These are phyloP conservation scores for Penicillium sp. DNA, from an alignment of 2,329 filamentous ascomycete species.

Conservation along the genomic window DNA sequence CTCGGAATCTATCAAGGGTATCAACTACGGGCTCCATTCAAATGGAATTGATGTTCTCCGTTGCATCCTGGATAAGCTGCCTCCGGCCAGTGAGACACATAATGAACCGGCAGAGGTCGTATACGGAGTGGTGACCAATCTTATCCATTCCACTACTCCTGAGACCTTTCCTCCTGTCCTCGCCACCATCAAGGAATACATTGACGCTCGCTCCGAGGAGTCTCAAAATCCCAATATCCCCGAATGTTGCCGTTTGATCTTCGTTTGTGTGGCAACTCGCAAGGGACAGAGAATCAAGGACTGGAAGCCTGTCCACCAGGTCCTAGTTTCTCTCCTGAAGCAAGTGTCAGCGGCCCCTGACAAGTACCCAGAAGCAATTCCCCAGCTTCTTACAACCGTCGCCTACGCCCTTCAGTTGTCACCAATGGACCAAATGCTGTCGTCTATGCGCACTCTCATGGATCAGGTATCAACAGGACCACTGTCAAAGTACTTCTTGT, in stretches of 20 bases:
- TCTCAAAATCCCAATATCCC: conserved; percentile 40
- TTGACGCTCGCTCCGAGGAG: conserved; percentile 33
- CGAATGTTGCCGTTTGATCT: conserved; percentile 37
- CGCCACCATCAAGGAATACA: conserved; percentile 56
- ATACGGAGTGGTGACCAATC: conserved; percentile 70
- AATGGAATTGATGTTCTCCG: conserved; percentile 52
- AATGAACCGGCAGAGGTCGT: conserved; percentile 53
- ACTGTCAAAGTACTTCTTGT: conserved; percentile 69
- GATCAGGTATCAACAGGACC: conserved; percentile 61
- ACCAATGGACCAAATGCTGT: conserved; percentile 72
- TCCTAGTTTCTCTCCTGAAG: conserved; percentile 52
- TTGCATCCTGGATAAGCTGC: conserved; percentile 45
- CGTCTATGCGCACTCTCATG: conserved; percentile 62
- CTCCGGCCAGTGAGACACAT: conserved; percentile 27
- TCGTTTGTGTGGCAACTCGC: conserved; percentile 71
- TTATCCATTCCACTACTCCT: conserved; percentile 73
- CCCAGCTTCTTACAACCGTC: conserved; percentile 44
- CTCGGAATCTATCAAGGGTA: conserved; percentile 68
- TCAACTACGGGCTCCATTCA: conserved; percentile 56
- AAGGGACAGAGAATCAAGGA: conserved; percentile 68
- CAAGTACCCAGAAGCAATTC: conserved; percentile 25
- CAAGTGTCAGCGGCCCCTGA: conserved; percentile 24
- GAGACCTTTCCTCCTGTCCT: conserved; percentile 69
- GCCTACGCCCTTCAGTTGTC: conserved; percentile 70
- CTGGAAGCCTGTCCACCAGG: conserved; percentile 64